Evolutionary conservation across 140 eudicot species (phyloP), one percentile per base, ranked within the genome.

Genomic region (Oenanthe javanica): DNA sequence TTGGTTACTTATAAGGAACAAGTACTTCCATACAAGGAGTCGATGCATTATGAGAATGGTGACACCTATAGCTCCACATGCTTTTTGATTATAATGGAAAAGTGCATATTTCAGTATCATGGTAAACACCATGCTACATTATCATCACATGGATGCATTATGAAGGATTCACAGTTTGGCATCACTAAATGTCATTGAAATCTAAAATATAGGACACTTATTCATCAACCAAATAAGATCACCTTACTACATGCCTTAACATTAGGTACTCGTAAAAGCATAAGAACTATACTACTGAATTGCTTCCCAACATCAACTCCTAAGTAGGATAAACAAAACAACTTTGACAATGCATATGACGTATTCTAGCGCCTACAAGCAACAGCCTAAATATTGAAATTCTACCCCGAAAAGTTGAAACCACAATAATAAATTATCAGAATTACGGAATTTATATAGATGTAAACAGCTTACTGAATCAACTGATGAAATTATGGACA

Each of bases 401-500:
- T 40, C 27, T 46, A 72, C 27, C 6, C 13, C 21, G 19, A 72
- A 9, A 46, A 6, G 16, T 43, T 45, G 38, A 21, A 21, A 43
- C 54, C 31, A 19, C 51, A 45, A 21, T 40, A 71, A 1, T 13
- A 40, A 71, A 71, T 40, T 1, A 63, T n/a, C 70, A 63, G 16
- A 63, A n/a, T 23, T 63, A 63, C 38, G 12, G 11, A 27, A 27
- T 27, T 47, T 74, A 27, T 11, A 78, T n/a, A 64, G 64, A 63
- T 23, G 63, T 12, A 74, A 71, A 74, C 75, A 83, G 82, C 97
- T 89, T 81, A 94, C 99, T 0, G 99, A 94, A 88, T 94, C 99
- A 27, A 94, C 99, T 2, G 97, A 88, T n/a, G 97, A 87, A 66
- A 94, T 90, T 46, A 94, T 42, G 80, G 99, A 92, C 40, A 92